Evolutionary conservation across 805 yeast genomes (phyloP).

Genomic region (Hanseniaspora opuntiae): DNA sequence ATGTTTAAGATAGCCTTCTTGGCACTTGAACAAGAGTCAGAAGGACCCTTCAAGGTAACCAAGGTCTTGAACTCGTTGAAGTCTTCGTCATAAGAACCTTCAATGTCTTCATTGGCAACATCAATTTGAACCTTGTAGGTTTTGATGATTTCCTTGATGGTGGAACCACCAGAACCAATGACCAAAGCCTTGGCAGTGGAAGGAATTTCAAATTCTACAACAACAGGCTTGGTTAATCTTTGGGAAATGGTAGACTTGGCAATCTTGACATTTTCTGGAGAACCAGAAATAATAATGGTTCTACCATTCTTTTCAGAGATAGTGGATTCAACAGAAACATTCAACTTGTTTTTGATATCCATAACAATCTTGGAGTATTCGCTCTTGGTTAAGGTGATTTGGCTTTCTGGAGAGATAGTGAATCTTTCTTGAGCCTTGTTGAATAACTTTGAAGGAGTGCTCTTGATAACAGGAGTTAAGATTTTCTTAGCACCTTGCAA

Average conservation of each 20-base stretch:
- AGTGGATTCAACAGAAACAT: conserved; percentile 70
- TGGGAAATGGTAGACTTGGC: conserved; percentile 69
- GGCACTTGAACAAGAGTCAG: conserved; percentile 68
- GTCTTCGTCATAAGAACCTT: conserved; percentile 38
- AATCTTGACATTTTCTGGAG: conserved; percentile 44
- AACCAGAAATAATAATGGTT: conserved; percentile 72
- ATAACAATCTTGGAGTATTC: conserved; percentile 58
- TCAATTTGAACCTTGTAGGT: conserved; percentile 60
- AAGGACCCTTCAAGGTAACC: conserved; percentile 67
- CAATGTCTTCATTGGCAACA: conserved; percentile 22
- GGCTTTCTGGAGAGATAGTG: conserved; percentile 56
- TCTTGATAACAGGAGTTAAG: conserved; percentile 25
- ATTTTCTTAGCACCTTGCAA: background rate
- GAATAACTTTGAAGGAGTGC: conserved; percentile 31
- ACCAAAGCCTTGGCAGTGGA: conserved; percentile 61
- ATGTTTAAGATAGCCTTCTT: conserved; percentile 54
- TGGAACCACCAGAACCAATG: conserved; percentile 79
- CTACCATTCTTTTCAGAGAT: conserved; percentile 57
- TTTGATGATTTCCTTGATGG: conserved; percentile 63
- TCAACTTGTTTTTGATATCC: conserved; percentile 43
- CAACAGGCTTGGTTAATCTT: conserved; percentile 63
- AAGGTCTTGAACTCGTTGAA: conserved; percentile 45
- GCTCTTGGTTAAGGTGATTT: conserved; percentile 45
- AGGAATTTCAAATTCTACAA: conserved; percentile 52
- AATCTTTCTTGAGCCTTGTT: conserved; percentile 66